Conservation (phyloP, 1,284 basidiomycete species). For the Irpex sp. region DNA sequence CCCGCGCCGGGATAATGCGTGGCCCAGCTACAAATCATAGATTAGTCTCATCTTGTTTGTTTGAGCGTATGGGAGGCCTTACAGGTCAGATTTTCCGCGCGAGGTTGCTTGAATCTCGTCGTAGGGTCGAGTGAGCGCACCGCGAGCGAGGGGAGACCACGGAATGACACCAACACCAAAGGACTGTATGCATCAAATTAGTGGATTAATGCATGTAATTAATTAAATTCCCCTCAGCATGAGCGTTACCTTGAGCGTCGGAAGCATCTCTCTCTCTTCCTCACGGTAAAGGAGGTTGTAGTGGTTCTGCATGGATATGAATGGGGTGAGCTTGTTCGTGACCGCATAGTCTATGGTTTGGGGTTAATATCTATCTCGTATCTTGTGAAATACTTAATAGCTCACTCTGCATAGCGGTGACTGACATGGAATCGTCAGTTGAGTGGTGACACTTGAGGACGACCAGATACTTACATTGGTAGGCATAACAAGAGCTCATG, state of each 20-base stretch:
- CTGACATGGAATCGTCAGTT: constrained; percentile 11
- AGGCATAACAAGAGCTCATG: constrained; percentile 38
- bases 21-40: not conserved
- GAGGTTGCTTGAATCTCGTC: not conserved
- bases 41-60: too few relatives aligned
- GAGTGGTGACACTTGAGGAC: constrained; percentile 18
- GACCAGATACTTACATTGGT: constrained; percentile 27
- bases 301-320: constrained; percentile 72
- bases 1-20: not conserved
- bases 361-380: not conserved
- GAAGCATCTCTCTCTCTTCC: constrained; percentile 68
- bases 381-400: not conserved
- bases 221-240: too few relatives aligned
- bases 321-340: constrained; percentile 54
- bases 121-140: not conserved
- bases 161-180: constrained; percentile 32
- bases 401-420: constrained; percentile 31
- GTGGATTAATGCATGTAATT: too few relatives aligned
- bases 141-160: not conserved
- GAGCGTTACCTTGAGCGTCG: constrained; percentile 39
- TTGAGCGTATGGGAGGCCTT: not conserved
- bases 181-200: not conserved
- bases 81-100: not conserved
- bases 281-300: constrained; percentile 56
- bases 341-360: constrained; percentile 1